phyloP scores from a whole-genome alignment of 108 stramenopile species.

The Skeletonema marinoi region DNA sequence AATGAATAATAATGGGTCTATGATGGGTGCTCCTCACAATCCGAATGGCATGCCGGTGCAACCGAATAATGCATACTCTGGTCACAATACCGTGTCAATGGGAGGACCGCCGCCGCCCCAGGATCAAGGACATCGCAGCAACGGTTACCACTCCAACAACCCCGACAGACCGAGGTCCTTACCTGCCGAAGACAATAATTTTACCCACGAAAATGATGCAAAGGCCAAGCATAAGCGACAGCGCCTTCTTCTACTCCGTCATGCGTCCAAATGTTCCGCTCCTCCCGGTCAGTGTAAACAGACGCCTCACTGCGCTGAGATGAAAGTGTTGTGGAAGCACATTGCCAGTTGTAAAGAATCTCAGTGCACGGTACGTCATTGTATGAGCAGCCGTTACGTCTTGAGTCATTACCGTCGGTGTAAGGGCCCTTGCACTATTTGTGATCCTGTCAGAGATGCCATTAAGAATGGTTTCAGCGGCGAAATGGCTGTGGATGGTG shows the following conservation, averaged over 20 bases:
- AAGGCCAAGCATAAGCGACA: slow-evolving; percentile 97
- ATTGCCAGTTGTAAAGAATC: slow-evolving; percentile 97
- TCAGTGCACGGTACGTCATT: slow-evolving; percentile 91
- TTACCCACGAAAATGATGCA: slow-evolving; percentile 52
- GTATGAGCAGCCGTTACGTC: slow-evolving; percentile 98
- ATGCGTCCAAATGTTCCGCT: slow-evolving; percentile 94
- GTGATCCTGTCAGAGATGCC: slow-evolving; percentile 94
- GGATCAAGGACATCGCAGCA: neutral
- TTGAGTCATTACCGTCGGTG: slow-evolving; percentile 97
- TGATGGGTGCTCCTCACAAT: neutral
- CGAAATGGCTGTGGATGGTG: slow-evolving; percentile 21
- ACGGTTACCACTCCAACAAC: neutral
- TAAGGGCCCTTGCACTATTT: slow-evolving; percentile 91
- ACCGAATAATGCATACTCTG: slow-evolving; percentile 4
- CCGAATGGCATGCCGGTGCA: slow-evolving; percentile 9
- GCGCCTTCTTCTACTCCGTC: slow-evolving; percentile 93
- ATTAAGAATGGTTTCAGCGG: slow-evolving; percentile 61
- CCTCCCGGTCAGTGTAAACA: slow-evolving; percentile 82
- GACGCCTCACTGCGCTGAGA: slow-evolving; percentile 95
- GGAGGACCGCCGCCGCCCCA: slow-evolving; percentile 10
- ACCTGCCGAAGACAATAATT: slow-evolving; percentile 5
- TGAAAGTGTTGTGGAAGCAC: slow-evolving; percentile 99
- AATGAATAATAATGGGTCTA: neutral
- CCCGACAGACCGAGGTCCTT: slow-evolving; percentile 3
- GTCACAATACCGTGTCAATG: slow-evolving; percentile 17